Percentiles rank a stretch among this genome's conserved stretches.
phyloP scores from a whole-genome alignment of 2,329 filamentous ascomycete genomes.

The Fusarium sp. region DNA sequence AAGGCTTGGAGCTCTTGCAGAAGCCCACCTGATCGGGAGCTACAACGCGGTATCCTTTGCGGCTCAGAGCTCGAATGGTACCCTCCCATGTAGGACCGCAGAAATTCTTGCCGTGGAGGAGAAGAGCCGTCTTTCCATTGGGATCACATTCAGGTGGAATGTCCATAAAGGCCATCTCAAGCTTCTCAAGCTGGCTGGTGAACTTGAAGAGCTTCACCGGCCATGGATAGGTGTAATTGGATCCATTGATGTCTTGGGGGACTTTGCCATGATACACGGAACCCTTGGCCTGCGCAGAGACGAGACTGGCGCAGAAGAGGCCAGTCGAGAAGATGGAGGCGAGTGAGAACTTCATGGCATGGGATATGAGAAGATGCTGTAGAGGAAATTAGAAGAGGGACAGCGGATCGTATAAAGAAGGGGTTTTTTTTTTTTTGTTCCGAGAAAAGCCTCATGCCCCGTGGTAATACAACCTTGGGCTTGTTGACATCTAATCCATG shows the following conservation, averaged over 20 bases:
- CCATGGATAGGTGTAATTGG: slow-evolving; percentile 65
- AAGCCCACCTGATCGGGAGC: slow-evolving; percentile 67
- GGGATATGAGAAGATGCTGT: not conserved
- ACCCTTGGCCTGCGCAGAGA: slow-evolving; percentile 44
- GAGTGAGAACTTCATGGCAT: slow-evolving; percentile 44
- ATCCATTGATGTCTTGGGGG: slow-evolving; percentile 59
- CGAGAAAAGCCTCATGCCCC: not conserved
- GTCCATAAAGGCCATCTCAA: slow-evolving; percentile 70
- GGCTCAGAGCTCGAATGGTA: slow-evolving; percentile 57
- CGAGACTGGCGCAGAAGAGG: slow-evolving; percentile 33
- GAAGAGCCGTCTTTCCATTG: slow-evolving; percentile 57
- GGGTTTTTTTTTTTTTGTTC: not conserved
- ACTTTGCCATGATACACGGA: slow-evolving; percentile 52
- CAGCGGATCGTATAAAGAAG: not conserved
- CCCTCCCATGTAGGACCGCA: slow-evolving; percentile 65
- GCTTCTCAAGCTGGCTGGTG: slow-evolving; percentile 58
- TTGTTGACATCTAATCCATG: not conserved
- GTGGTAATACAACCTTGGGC: not conserved
- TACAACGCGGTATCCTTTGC: slow-evolving; percentile 63
- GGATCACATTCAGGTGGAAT: slow-evolving; percentile 51
- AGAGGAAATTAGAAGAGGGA: not conserved
- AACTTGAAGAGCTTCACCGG: slow-evolving; percentile 62
- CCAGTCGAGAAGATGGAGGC: slow-evolving; percentile 29
- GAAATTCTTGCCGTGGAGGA: slow-evolving; percentile 69
- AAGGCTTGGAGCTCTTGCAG: slow-evolving; percentile 67